phyloP scores from a whole-genome alignment of 495 filamentous ascomycete genomes.

The Penicillium psychrofluorescens region DNA sequence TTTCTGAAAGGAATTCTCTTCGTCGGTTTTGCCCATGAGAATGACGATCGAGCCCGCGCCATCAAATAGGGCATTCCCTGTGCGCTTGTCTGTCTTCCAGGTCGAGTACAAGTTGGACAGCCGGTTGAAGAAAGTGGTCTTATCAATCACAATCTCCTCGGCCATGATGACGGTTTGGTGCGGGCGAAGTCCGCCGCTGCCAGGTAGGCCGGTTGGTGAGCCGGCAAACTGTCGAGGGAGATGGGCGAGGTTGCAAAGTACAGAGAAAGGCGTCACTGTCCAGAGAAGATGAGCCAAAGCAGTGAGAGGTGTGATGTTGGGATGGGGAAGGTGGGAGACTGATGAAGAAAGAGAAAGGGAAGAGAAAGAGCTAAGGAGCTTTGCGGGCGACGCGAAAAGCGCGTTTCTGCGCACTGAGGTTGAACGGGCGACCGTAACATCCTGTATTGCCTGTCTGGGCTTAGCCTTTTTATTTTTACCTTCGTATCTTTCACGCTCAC shows the following conservation, averaged over 20 bases:
- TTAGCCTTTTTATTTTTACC: conserved; percentile 5
- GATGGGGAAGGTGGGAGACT: not conserved
- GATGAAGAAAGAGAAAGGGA: not conserved
- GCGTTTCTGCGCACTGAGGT: conserved; percentile 15
- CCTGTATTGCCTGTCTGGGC: conserved; percentile 16
- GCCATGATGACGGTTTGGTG: conserved; percentile 32
- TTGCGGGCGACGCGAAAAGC: conserved; percentile 21
- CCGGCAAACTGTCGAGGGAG: no score
- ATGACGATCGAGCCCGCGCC: conserved; percentile 81
- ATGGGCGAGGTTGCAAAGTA: not conserved
- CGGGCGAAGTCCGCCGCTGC: conserved; percentile 12
- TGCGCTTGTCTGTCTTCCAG: conserved; percentile 93
- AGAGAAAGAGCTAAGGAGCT: conserved; percentile 1
- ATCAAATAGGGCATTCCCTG: conserved; percentile 65
- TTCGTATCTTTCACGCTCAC: not conserved
- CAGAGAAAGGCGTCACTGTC: conserved; percentile 1
- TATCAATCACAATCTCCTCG: conserved; percentile 83
- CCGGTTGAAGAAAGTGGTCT: conserved; percentile 83
- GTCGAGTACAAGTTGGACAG: conserved; percentile 74
- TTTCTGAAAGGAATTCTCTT: conserved; percentile 77
- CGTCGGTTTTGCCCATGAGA: conserved; percentile 90
- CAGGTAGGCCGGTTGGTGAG: conserved; percentile 1
- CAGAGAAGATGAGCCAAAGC: not conserved
- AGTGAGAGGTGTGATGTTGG: not conserved
- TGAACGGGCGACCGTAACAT: conserved; percentile 8